A percentile compares a stretch with the other conserved stretches of the same genome.
Conservation (phyloP, 495 filamentous ascomycete species). For the Penicillium egyptiacum region DNA sequence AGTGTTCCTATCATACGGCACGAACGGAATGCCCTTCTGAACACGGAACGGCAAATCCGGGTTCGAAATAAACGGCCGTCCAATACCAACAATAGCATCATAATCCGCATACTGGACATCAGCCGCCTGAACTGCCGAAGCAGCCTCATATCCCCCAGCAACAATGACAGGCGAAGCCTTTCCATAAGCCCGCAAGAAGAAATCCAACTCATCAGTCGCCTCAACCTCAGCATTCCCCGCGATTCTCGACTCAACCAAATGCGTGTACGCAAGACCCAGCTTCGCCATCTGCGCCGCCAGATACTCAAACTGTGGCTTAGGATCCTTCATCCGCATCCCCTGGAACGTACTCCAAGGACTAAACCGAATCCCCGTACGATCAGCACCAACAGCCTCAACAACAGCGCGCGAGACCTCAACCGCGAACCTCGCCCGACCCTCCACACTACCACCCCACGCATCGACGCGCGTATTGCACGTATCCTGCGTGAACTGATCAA, state of each 20-base stretch:
- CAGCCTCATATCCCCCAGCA: slow-evolving; percentile 57
- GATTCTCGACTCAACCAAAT: slow-evolving; percentile 59
- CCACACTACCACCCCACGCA: slow-evolving; percentile 67
- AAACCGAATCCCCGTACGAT: slow-evolving; percentile 61
- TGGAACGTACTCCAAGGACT: slow-evolving; percentile 66
- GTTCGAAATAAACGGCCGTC: slow-evolving; percentile 65
- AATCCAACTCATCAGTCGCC: slow-evolving; percentile 50
- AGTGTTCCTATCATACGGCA: slow-evolving; percentile 53
- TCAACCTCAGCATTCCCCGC: slow-evolving; percentile 47
- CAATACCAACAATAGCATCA: slow-evolving; percentile 58
- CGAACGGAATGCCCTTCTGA: slow-evolving; percentile 54
- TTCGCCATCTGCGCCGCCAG: slow-evolving; percentile 52
- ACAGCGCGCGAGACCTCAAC: slow-evolving; percentile 66
- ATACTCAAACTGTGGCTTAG: slow-evolving; percentile 61
- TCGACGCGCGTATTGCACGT: slow-evolving; percentile 63
- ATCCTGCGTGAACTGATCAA: slow-evolving; percentile 73
- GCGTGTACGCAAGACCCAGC: slow-evolving; percentile 64
- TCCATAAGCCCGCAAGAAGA: slow-evolving; percentile 41
- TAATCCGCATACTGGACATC: slow-evolving; percentile 54
- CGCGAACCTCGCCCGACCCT: slow-evolving; percentile 65
- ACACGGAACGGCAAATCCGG: slow-evolving; percentile 69
- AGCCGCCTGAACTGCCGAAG: slow-evolving; percentile 49
- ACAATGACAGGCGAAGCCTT: slow-evolving; percentile 56
- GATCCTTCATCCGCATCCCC: slow-evolving; percentile 66
- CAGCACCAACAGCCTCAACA: slow-evolving; percentile 60